Conservation (phyloP, 345 rosid genomes). For the Ricinus communis region DNA sequence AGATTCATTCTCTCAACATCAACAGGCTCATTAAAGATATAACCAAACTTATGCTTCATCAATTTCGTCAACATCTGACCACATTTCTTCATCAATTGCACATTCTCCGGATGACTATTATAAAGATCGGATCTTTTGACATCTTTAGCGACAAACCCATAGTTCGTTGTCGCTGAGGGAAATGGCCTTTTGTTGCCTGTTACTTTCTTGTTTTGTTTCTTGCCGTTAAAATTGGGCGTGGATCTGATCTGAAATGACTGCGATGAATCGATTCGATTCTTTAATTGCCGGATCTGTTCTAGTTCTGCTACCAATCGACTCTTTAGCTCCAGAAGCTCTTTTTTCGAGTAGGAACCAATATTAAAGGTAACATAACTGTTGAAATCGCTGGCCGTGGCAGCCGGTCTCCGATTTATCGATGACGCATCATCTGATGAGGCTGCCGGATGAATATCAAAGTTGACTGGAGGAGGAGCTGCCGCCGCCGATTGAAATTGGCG, state of each 20-base stretch:
- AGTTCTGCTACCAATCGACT: slow-evolving; percentile 57
- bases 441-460: slow-evolving; percentile 40
- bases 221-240: slow-evolving; percentile 27
- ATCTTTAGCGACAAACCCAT: slow-evolving; percentile 21
- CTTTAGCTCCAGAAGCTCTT: slow-evolving; percentile 55
- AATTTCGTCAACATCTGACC: slow-evolving; percentile 61
- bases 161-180: slow-evolving; percentile 8
- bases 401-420: slow-evolving; percentile 42
- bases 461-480: slow-evolving; percentile 16
- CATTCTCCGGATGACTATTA: slow-evolving; percentile 35
- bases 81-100: slow-evolving; percentile 48
- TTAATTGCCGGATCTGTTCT: slow-evolving; percentile 64
- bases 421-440: slow-evolving; percentile 67
- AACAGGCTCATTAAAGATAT: slow-evolving; percentile 62
- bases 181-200: slow-evolving; percentile 52
- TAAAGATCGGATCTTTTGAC: slow-evolving; percentile 26
- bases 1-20: slow-evolving; percentile 60
- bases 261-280: slow-evolving; percentile 48
- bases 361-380: slow-evolving; percentile 32
- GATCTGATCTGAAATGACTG: slow-evolving; percentile 48
- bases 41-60: slow-evolving; percentile 67
- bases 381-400: slow-evolving; percentile 26
- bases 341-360: slow-evolving; percentile 38
- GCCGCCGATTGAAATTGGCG: slow-evolving; percentile 39
- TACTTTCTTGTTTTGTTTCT: slow-evolving; percentile 38